Base-by-base conservation (phyloP, 306 rosid species). In the Citrullus colocynthis region DNA sequence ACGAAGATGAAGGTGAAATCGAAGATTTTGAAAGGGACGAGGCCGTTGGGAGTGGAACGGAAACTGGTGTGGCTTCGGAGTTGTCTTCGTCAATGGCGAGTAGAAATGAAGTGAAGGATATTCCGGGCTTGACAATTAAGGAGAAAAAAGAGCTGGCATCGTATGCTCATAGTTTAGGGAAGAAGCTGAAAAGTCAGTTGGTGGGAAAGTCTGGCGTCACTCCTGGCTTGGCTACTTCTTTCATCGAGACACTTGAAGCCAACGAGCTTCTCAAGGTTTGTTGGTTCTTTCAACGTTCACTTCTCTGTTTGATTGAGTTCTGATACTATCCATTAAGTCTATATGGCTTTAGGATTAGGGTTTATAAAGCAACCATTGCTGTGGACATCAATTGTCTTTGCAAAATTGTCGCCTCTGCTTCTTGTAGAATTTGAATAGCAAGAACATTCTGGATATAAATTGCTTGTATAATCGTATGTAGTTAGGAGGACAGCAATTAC, bases 201-300 rank as follows among this genome's bases (percentile, higher is more conserved):
- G 97, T 95, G 75, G 98, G 97, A 0, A 95, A 92, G 70, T 87
- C 92, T 59, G 98, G 98, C 63, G 91, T 95, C 44, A 95, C 97
- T 0, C 58, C 90, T 41, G 89, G 78, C 79, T 77, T 94, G 61
- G 96, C 93, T 4, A 69, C 92, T 6, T 86, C 96, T 62, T 94
- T 95, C 87, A 42, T 86, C 6, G 93, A 95, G 85, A 95, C 84
- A 24, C 98, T 95, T 30, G 98, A 95, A 83, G 79, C 97, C 28
- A 95, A 92, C 39, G 98, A 95, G 84, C 97, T 95, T 88, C 93
- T 92, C 56, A 92, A 95, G 97, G 98, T 92, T 87, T 9, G 64
- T 52, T 77, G 10, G 6, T 77, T 77, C 73, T 30, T 34, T 63
- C n/a, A 24, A 45, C 16, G 12, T 20, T 70, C 39, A 13, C 55